Base-by-base conservation (phyloP, 805 yeast genomes). In the Priceomyces melissophilus region DNA sequence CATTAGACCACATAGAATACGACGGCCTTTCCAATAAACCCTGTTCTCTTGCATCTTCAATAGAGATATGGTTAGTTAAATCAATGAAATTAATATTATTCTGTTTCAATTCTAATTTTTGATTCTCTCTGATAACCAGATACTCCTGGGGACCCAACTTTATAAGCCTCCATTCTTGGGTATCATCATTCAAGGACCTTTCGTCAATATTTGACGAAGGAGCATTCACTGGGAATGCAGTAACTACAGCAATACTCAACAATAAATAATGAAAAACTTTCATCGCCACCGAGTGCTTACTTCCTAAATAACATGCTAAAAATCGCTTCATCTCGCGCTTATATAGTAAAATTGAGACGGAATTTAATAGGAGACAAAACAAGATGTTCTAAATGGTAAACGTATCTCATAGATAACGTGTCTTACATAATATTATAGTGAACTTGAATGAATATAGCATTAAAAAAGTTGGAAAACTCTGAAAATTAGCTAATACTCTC, bases 61-160 rank as follows among this genome's bases (percentile, higher is more conserved):
- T 53, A 12, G 66, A 55, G 11, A 69, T 48, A 12, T 55, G 58
- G 42, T 69, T 67, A 7, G 91, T 82, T 26, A 84, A 71, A 61
- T 84, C 91, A 48, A 85, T 76, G 55, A 82, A 84, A 20, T 67
- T 73, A 26, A 70, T 58, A 38, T 82, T 81, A 30, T 66, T 57
- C 38, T 76, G 58, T 41, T 51, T 58, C 41, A 66, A 55, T 4
- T 47, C 39, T 41, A 63, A 49, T 46, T 71, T 72, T 7, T 61
- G 65, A 7, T 46, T 42, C 45, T 72, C 78, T 9, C 62, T 48
- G 13, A 65, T 65, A 2, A 66, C 33, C 37, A 50, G 48, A 43
- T 48, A 68, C 3, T 57, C 49, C 16, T 51, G 46, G 7, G 71
- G 69, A 1, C 69, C 67, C 13, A 60, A 42, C 49, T 69, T 69